phyloP scores from a whole-genome alignment of 805 yeast species.

The Debaryomyces castellii region DNA sequence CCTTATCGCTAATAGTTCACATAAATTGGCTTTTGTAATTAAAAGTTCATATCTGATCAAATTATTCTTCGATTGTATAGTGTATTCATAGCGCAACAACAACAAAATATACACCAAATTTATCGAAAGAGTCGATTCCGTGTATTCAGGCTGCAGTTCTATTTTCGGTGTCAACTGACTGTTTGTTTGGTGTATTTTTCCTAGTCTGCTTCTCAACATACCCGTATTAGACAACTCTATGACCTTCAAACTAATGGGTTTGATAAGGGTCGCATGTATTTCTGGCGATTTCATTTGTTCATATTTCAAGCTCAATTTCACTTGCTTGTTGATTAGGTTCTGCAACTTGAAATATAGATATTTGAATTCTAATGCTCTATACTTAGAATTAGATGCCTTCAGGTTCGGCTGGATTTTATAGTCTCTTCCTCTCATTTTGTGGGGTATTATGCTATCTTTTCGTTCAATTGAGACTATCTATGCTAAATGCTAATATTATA shows the following conservation, averaged over 20 bases:
- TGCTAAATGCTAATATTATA: background rate
- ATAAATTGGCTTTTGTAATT: conserved; percentile 47
- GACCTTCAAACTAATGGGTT: conserved; percentile 44
- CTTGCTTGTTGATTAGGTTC: conserved; percentile 40
- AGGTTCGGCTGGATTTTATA: background rate
- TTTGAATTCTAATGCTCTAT: conserved; percentile 34
- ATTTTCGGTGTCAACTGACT: conserved; percentile 16
- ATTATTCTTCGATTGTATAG: conserved; percentile 39
- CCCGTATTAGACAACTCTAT: conserved; percentile 39
- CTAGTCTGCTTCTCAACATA: conserved; percentile 31
- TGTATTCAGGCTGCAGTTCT: conserved; percentile 15
- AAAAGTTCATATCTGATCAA: conserved; percentile 36
- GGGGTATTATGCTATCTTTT: background rate
- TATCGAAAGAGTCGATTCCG: conserved; percentile 19
- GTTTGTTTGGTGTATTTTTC: conserved; percentile 24
- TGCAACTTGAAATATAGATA: conserved; percentile 41
- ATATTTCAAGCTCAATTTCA: conserved; percentile 46
- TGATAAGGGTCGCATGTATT: conserved; percentile 43
- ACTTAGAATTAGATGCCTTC: conserved; percentile 12
- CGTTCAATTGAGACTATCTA: background rate
- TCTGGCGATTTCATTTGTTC: conserved; percentile 55
- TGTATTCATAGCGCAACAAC: conserved; percentile 36
- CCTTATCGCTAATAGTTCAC: conserved; percentile 53
- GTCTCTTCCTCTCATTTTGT: background rate
- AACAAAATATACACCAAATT: conserved; percentile 32